phyloP scores from a whole-genome alignment of 2,329 filamentous ascomycete species.

The Colletotrichum costaricense region DNA sequence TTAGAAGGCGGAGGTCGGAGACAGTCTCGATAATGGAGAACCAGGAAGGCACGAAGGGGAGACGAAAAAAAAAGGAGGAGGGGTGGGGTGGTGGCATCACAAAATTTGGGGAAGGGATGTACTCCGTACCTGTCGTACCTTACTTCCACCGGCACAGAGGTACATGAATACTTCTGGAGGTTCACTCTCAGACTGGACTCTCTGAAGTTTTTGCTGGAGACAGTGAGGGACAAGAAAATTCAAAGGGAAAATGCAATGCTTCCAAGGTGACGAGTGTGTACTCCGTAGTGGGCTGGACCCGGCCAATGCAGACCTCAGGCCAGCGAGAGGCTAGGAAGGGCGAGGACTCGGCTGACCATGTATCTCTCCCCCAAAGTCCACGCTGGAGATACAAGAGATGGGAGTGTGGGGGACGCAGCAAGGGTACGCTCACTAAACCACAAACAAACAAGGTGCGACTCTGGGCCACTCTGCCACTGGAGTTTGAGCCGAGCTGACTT shows the following conservation, averaged over 20 bases:
- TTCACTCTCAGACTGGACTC: background rate
- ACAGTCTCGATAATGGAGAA: background rate
- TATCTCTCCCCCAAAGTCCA: background rate
- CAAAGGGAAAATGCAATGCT: background rate
- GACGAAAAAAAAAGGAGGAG: background rate
- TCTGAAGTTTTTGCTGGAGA: background rate
- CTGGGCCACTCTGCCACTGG: background rate
- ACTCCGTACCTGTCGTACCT: background rate
- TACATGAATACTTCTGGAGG: background rate
- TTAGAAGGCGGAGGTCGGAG: background rate
- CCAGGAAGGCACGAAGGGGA: background rate
- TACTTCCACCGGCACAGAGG: too few relatives aligned
- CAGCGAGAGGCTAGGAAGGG: background rate
- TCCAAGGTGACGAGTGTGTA: conserved; percentile 2
- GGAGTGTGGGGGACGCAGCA: background rate
- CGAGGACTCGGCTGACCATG: background rate
- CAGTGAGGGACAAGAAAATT: background rate
- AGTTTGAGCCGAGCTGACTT: background rate
- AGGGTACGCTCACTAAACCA: background rate
- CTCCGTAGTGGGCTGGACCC: background rate
- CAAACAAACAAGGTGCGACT: conserved; percentile 14
- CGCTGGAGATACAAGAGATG: background rate
- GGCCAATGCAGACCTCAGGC: conserved; percentile 1
- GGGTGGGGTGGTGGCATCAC: conserved; percentile 29
- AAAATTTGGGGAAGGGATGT: conserved; percentile 10